These are phyloP conservation scores for Monoraphidium neglectum DNA, from an alignment of 139 green algal species.

Conservation along the genomic window DNA sequence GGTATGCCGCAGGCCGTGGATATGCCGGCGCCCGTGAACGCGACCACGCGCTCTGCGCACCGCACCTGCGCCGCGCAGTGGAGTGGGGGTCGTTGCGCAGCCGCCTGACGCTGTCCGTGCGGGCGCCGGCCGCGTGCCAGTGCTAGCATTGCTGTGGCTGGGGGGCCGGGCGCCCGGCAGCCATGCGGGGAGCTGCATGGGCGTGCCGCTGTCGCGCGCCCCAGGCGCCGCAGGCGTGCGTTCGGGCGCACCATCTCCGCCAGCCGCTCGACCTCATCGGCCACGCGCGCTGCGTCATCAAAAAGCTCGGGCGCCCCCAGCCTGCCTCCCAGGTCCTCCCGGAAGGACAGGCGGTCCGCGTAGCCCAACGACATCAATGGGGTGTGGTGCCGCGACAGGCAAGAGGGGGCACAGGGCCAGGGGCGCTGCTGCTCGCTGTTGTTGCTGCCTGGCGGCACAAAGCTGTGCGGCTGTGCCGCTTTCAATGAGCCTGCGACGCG, in stretches of 20 bases:
- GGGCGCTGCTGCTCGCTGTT: neutral
- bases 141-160: neutral
- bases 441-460: neutral
- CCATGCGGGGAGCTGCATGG: neutral
- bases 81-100: neutral
- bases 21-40: conserved; percentile 95
- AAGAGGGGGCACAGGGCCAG: neutral
- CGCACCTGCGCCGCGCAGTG: conserved; percentile 33
- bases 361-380: conserved; percentile 50
- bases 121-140: no score
- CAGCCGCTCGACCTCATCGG: conserved; percentile 49
- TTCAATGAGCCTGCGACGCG: no score
- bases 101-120: no score
- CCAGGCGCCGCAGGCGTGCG: neutral
- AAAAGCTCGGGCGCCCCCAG: conserved; percentile 71
- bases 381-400: neutral
- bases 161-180: neutral
- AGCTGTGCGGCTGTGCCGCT: no score
- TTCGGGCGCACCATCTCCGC: conserved; percentile 45
- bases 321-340: conserved; percentile 78
- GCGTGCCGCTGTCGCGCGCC: neutral
- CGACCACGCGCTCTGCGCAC: conserved; percentile 53
- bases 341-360: conserved; percentile 67
- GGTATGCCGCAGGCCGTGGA: conserved; percentile 91
- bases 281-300: conserved; percentile 45